Percentiles rank a stretch among this genome's conserved stretches.
phyloP scores from a whole-genome alignment of 495 filamentous ascomycete species.

The Lophium mytilinum region DNA sequence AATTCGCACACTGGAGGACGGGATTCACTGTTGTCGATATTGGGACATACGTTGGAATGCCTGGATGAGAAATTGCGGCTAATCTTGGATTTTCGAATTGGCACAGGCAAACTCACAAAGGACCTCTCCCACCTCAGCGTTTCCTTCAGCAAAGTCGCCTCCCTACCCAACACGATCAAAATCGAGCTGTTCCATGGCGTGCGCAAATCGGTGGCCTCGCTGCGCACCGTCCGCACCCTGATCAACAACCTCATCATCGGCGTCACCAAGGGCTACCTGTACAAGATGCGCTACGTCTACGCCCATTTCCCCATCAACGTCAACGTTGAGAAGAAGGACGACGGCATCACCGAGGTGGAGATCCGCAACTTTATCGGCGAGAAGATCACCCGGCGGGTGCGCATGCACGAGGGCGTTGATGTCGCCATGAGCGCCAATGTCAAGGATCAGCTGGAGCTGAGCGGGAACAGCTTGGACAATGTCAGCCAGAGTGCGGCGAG shows the following conservation, averaged over 20 bases:
- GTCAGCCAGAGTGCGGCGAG: slow-evolving; percentile 94
- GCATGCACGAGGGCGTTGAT: slow-evolving; percentile 82
- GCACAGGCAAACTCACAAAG: slow-evolving; percentile 80
- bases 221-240: slow-evolving; percentile 92
- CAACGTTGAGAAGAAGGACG: slow-evolving; percentile 95
- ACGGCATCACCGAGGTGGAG: slow-evolving; percentile 81
- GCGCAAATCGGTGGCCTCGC: slow-evolving; percentile 94
- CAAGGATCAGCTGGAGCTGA: slow-evolving; percentile 93
- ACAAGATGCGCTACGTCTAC: slow-evolving; percentile 99
- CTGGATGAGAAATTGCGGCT: not conserved
- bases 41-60: not conserved
- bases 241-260: slow-evolving; percentile 98
- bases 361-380: slow-evolving; percentile 99
- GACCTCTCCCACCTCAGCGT: slow-evolving; percentile 82
- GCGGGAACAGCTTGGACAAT: slow-evolving; percentile 87
- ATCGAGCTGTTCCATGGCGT: slow-evolving; percentile 96
- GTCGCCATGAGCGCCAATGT: slow-evolving; percentile 79
- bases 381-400: slow-evolving; percentile 93
- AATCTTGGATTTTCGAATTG: not conserved
- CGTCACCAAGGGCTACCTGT: slow-evolving; percentile 94
- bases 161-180: slow-evolving; percentile 71
- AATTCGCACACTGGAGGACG: slow-evolving; percentile 1
- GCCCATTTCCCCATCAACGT: slow-evolving; percentile 99
- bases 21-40: not conserved
- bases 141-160: slow-evolving; percentile 68